Percentiles rank a stretch among this genome's conserved stretches.
Conservation (phyloP, 345 rosid species). For the Populus pruinosa region DNA sequence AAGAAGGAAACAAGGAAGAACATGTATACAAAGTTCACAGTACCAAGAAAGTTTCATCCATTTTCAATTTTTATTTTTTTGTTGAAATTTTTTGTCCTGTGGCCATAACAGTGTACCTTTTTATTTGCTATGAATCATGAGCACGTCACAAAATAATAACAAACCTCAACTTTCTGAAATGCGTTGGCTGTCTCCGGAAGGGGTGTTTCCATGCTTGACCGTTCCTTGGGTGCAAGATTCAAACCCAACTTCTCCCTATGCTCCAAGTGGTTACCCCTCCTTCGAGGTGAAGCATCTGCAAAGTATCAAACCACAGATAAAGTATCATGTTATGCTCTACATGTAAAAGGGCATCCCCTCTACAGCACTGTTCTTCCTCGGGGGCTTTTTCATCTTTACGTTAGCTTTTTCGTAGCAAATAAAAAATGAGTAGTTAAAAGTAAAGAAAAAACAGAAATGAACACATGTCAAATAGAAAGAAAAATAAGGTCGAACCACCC, state of each 20-base stretch:
- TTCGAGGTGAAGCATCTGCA: constrained; percentile 58
- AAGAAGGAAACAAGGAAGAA: not conserved
- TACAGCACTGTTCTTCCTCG: not conserved
- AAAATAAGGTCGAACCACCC: not conserved
- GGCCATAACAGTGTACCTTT: not conserved
- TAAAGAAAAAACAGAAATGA: not conserved
- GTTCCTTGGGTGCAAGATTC: constrained; percentile 47
- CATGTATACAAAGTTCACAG: not conserved
- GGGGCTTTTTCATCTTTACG: not conserved
- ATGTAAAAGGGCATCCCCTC: not conserved
- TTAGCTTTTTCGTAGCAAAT: not conserved
- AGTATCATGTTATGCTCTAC: not conserved
- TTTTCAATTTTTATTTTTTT: not conserved
- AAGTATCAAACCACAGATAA: not conserved
- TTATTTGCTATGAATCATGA: not conserved
- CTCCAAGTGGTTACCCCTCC: constrained; percentile 61
- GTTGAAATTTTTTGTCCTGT: not conserved
- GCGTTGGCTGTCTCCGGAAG: constrained; percentile 60
- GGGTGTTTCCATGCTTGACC: constrained; percentile 36
- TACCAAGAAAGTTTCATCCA: not conserved
- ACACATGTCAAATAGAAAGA: not conserved
- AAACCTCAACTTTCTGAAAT: constrained; percentile 78
- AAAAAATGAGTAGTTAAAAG: not conserved
- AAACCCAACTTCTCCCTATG: constrained; percentile 84
- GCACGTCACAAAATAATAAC: constrained; percentile 3